phyloP scores from a whole-genome alignment of 495 filamentous ascomycete species.

The Talaromyces ruber region DNA sequence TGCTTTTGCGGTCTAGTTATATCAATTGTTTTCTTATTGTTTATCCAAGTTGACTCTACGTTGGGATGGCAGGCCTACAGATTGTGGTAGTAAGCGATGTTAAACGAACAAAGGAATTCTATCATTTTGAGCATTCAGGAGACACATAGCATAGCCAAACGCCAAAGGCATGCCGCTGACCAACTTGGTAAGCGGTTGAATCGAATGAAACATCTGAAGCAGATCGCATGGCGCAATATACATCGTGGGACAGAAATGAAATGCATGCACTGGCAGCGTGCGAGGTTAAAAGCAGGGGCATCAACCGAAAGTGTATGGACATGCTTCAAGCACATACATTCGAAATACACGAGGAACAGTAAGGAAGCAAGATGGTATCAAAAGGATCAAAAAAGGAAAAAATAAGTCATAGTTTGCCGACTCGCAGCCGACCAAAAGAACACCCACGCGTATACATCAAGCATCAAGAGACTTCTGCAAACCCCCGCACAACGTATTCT shows the following conservation, averaged over 20 bases:
- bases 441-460: neutral
- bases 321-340: neutral
- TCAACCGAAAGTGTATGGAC: neutral
- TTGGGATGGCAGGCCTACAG: neutral
- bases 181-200: neutral
- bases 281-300: neutral
- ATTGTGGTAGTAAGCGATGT: neutral
- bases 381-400: neutral
- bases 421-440: neutral
- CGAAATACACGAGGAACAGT: neutral
- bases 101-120: neutral
- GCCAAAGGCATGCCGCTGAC: neutral
- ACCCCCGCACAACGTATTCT: conserved; percentile 26
- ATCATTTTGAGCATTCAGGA: neutral
- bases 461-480: conserved; percentile 10
- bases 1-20: no score
- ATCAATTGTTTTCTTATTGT: no score
- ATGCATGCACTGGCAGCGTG: neutral
- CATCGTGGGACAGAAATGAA: neutral
- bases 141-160: neutral
- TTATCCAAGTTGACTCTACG: no score
- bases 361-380: conserved; percentile 7
- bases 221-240: neutral
- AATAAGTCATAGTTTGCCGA: neutral
- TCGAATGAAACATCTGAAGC: neutral